Percentiles rank a stretch among this genome's conserved stretches.
Evolutionary conservation across 208 protist genomes (phyloP).

Genomic region (Leishmania lainsoni): DNA sequence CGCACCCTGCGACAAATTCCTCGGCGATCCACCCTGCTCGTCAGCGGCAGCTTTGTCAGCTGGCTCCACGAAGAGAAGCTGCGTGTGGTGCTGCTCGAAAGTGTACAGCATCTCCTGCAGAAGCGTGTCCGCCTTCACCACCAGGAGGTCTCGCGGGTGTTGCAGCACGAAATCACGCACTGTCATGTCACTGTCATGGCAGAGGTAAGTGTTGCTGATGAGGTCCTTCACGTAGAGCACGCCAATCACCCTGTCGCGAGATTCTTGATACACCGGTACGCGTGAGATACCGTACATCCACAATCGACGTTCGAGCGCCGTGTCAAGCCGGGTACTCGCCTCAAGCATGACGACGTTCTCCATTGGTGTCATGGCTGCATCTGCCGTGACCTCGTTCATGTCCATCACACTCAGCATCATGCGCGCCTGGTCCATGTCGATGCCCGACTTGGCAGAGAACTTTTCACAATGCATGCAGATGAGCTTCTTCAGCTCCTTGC

Average conservation of each 20-base stretch:
- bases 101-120: constrained; percentile 62
- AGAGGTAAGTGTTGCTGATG: constrained; percentile 43
- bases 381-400: constrained; percentile 58
- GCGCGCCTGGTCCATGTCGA: constrained; percentile 63
- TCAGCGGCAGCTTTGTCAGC: neutral
- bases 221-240: constrained; percentile 81
- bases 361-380: constrained; percentile 62
- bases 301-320: constrained; percentile 47
- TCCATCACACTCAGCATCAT: constrained; percentile 84
- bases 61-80: constrained; percentile 65
- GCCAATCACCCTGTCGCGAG: constrained; percentile 53
- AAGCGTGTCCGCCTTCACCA: constrained; percentile 42
- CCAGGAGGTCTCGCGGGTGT: constrained; percentile 60
- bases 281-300: constrained; percentile 80
- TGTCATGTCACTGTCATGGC: constrained; percentile 38
- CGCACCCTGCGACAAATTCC: neutral
- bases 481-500: constrained; percentile 77
- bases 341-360: constrained; percentile 58
- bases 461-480: constrained; percentile 79
- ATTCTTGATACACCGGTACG: constrained; percentile 61
- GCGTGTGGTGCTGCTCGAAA: constrained; percentile 55
- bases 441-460: constrained; percentile 65
- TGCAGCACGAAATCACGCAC: constrained; percentile 56
- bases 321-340: constrained; percentile 35
- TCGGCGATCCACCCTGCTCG: neutral